Evolutionary conservation across 1,139 yeast genomes (phyloP), one percentile per base, ranked within the genome.

Genomic region (Yamadazyma atlantica): DNA sequence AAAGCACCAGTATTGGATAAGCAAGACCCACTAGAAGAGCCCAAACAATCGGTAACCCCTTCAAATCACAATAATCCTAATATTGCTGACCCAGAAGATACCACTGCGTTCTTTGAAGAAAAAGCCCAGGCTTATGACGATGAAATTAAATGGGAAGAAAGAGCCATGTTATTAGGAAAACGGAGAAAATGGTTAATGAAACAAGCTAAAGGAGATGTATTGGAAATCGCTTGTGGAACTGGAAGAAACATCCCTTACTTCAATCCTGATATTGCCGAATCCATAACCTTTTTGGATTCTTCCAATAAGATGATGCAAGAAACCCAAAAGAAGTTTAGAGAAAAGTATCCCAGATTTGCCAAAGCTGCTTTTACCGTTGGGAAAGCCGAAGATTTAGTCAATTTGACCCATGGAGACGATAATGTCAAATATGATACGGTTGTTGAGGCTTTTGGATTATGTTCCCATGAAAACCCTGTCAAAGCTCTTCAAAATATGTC

Each of bases 191-290:
- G 95, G 86, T 65, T 88, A 34, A 85, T 86, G 88, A 75, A 73
- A 34, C 85, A 87, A 44, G 75, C 85, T 36, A 63, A 69, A 42
- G 97, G 97, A 21, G 96, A 89, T 56, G 97, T 89, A 1, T 66
- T 92, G 42, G 98, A 94, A 61, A 92, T 90, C 13, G 85, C 97
- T 0, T 87, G 96, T 56, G 98, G 98, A 39, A 92, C 98, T 0
- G 98, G 98, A 4, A 75, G 98, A 58, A 92, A 92, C 55, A 75
- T 90, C 43, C 81, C 85, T 34, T 89, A 84, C 57, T 65, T 89
- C 48, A 72, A 81, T 39, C 76, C 83, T 18, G 72, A 75, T 2
- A 58, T 67, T 18, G 67, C 90, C 32, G 71, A 74, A 32, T 84
- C 96, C 0, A 75, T 87, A 27, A 92, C 97, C 0, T 88, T 86